A percentile compares a stretch with the other conserved stretches of the same genome.
phyloP scores from a whole-genome alignment of 768 basidiomycete species.

The Tubosaeta sp. region DNA sequence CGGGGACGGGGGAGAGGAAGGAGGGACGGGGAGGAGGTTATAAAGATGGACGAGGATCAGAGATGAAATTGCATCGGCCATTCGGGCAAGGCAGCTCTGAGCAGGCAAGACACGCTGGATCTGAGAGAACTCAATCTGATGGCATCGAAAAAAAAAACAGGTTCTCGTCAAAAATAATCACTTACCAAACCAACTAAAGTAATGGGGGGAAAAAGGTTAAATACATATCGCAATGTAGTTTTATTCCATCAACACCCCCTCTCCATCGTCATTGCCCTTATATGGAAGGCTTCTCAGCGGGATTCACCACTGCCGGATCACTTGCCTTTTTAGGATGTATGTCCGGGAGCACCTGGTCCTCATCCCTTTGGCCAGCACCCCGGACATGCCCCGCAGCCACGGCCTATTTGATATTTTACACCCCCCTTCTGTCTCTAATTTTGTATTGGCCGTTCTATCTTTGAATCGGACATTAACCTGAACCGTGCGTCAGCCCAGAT shows the following conservation, averaged over 20 bases:
- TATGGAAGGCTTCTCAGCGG: slow-evolving; percentile 15
- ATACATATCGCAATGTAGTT: background rate
- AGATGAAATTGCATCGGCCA: slow-evolving; percentile 19
- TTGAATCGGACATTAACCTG: slow-evolving; percentile 23
- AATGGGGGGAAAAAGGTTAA: background rate
- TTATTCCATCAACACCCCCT: slow-evolving; percentile 5
- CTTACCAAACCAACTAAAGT: background rate
- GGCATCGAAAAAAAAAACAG: background rate
- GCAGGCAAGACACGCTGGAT: slow-evolving; percentile 6
- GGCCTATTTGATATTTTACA: background rate
- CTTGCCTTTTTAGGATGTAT: slow-evolving; percentile 3
- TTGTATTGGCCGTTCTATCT: background rate
- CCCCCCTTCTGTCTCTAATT: background rate
- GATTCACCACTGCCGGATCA: slow-evolving; percentile 11
- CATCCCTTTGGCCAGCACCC: background rate
- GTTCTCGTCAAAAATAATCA: background rate
- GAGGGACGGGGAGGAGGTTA: slow-evolving; percentile 14
- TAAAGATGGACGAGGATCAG: slow-evolving; percentile 29
- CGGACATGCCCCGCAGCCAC: background rate
- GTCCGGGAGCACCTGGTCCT: slow-evolving; percentile 2
- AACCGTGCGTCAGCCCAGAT: slow-evolving; percentile 15
- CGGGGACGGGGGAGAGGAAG: slow-evolving; percentile 11
- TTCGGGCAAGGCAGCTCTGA: slow-evolving; percentile 2
- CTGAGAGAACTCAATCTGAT: slow-evolving; percentile 25
- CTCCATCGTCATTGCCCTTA: slow-evolving; percentile 11